Base-by-base conservation (phyloP, 1,139 yeast species). In the Arxiozyma bovina region DNA sequence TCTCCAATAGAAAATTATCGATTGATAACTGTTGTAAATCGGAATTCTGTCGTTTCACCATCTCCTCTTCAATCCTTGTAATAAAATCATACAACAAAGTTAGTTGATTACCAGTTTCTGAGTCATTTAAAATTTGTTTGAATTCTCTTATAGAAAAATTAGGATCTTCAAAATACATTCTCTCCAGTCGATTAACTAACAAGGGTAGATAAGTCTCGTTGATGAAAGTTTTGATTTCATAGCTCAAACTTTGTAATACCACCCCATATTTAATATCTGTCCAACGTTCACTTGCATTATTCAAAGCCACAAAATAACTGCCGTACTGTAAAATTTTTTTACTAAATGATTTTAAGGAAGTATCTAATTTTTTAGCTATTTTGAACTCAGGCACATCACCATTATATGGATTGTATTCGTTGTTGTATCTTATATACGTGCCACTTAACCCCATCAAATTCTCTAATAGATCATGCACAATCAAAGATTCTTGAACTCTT, bases 381-480 rank as follows among this genome's bases (percentile, higher is more conserved):
- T 81, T 78, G 69, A 78, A 90, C 56, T 86, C 93, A 0, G 96
- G 94, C 15, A 56, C 52, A 12, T 53, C 56, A 20, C 53, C 53
- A 18, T 53, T 52, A 42, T 55, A 51, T 3, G 81, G 80, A 62
- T 83, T 80, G 62, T 79, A 87, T 34, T 76, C 74, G 52, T 81
- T 87, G 48, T 84, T 77, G 64, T 79, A 87, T 48, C 91, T 74
- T 30, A 93, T 81, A 62, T 85, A 89, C 42, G 76, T 75, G 0
- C 98, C 97, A 67, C 90, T 96, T 47, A 80, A 73, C 0, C 98
- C 98, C 51, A 83, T 63, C 27, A 93, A 70, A 1, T 87, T 83
- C 61, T 77, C 79, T 22, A 89, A 64, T 17, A 90, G 68, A 66
- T 93, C 99, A 57, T 80, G 78, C 38, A 87, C 75, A 1, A 91